These are phyloP conservation scores for Beauveria pseudobassiana DNA, from an alignment of 2,329 filamentous ascomycete species.

Conservation along the genomic window DNA sequence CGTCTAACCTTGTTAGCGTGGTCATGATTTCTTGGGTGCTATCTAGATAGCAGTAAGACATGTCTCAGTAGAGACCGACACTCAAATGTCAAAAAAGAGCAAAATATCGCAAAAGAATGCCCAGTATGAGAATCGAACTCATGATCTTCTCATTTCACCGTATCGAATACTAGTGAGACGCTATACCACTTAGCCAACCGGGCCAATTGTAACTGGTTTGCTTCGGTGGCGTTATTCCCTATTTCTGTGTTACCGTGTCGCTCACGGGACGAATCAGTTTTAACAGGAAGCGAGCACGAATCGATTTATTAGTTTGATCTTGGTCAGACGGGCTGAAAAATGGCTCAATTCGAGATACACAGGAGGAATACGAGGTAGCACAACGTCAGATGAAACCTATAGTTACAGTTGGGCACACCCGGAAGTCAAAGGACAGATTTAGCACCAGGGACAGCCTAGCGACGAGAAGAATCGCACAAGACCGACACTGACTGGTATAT, in stretches of 20 bases:
- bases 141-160: slow-evolving; percentile 24
- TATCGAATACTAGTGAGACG: slow-evolving; percentile 26
- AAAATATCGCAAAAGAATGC: slow-evolving; percentile 13
- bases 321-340: neutral
- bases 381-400: neutral
- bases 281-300: neutral
- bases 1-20: too few species aligned
- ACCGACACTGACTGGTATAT: neutral
- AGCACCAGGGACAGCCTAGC: neutral
- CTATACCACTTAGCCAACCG: slow-evolving; percentile 29
- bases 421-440: neutral
- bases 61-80: too few species aligned
- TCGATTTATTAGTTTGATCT: neutral
- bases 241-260: neutral
- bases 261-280: neutral
- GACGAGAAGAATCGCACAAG: neutral
- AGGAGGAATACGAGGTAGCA: neutral
- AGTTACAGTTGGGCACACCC: neutral
- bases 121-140: slow-evolving; percentile 27
- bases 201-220: slow-evolving; percentile 13
- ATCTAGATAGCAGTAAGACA: too few species aligned
- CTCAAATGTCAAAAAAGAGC: too few species aligned
- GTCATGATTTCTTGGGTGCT: too few species aligned
- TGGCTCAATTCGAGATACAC: neutral
- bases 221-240: neutral